Conservation (phyloP, 768 basidiomycete genomes). For the Suillus ampliporus region DNA sequence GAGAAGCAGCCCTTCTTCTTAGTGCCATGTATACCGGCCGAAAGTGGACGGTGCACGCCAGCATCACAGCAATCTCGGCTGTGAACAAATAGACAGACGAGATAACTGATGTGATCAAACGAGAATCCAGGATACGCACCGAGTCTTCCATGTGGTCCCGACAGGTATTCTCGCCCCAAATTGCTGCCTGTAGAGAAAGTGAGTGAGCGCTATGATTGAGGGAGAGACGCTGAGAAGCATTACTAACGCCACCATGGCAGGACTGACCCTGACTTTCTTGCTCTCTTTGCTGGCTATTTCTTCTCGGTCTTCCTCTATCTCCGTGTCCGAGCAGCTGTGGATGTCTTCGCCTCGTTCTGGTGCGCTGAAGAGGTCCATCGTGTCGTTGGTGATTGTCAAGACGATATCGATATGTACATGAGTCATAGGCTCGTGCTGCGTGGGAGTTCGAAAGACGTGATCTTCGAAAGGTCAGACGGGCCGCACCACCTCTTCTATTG, state of each 20-base stretch:
- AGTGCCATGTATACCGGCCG: slow-evolving; percentile 30
- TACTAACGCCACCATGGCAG: background rate
- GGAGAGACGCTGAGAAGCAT: background rate
- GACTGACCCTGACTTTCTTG: background rate
- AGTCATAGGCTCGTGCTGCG: no score
- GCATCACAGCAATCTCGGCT: slow-evolving; percentile 17
- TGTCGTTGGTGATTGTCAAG: background rate
- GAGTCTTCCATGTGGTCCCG: slow-evolving; percentile 26
- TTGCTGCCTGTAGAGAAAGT: slow-evolving; percentile 17
- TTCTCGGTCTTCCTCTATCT: background rate
- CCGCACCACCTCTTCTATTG: no score
- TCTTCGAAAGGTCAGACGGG: background rate
- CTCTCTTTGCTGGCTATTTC: background rate
- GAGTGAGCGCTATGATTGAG: background rate
- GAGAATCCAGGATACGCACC: slow-evolving; percentile 18
- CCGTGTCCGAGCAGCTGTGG: slow-evolving; percentile 3
- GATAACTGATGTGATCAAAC: slow-evolving; percentile 5
- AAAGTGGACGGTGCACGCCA: slow-evolving; percentile 21
- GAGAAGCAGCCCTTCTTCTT: slow-evolving; percentile 19
- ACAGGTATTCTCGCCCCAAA: slow-evolving; percentile 30
- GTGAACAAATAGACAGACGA: background rate
- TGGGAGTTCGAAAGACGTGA: background rate
- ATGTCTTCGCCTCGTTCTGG: background rate
- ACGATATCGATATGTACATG: background rate
- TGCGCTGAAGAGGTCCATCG: background rate